Percentiles rank a stretch among this genome's conserved stretches.
Evolutionary conservation across 495 filamentous ascomycete genomes (phyloP).

Genomic region (Xylaria sp.): DNA sequence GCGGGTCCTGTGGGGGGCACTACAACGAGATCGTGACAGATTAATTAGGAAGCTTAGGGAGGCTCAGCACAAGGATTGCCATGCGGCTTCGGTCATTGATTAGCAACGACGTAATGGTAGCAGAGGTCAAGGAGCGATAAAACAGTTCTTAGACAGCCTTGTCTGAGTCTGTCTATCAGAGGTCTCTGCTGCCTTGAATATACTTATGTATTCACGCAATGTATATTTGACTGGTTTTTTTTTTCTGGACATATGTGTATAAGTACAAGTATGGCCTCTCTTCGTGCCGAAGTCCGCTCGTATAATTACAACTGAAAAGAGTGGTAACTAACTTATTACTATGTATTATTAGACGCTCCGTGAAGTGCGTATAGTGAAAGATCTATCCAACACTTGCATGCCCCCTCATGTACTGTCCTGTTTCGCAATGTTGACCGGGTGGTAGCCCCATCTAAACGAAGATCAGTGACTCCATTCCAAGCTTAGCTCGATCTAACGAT

Average conservation of each 20-base stretch:
- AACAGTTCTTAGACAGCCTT: slow-evolving; percentile 15
- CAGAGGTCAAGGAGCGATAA: slow-evolving; percentile 5
- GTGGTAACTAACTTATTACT: slow-evolving; percentile 26
- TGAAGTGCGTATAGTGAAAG: not conserved
- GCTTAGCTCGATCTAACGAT: slow-evolving; percentile 44
- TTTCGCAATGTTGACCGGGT: slow-evolving; percentile 49
- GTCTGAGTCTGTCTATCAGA: not conserved
- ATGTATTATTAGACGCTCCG: slow-evolving; percentile 22
- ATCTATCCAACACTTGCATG: slow-evolving; percentile 18
- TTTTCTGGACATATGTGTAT: no score
- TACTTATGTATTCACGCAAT: slow-evolving; percentile 1
- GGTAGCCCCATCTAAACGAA: slow-evolving; percentile 45
- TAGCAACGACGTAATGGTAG: not conserved
- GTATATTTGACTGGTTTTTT: slow-evolving; percentile 3
- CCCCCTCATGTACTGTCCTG: slow-evolving; percentile 38
- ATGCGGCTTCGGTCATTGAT: slow-evolving; percentile 27
- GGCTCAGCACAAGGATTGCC: slow-evolving; percentile 30
- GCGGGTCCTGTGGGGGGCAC: slow-evolving; percentile 14
- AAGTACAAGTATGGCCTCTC: not conserved
- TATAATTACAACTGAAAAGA: not conserved
- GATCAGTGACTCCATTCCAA: slow-evolving; percentile 47
- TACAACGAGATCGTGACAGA: slow-evolving; percentile 39
- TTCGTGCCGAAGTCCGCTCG: slow-evolving; percentile 22
- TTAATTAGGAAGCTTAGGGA: slow-evolving; percentile 32
- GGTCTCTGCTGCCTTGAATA: not conserved